Conservation (phyloP, 2,329 filamentous ascomycete species). For the Fusarium sp. region DNA sequence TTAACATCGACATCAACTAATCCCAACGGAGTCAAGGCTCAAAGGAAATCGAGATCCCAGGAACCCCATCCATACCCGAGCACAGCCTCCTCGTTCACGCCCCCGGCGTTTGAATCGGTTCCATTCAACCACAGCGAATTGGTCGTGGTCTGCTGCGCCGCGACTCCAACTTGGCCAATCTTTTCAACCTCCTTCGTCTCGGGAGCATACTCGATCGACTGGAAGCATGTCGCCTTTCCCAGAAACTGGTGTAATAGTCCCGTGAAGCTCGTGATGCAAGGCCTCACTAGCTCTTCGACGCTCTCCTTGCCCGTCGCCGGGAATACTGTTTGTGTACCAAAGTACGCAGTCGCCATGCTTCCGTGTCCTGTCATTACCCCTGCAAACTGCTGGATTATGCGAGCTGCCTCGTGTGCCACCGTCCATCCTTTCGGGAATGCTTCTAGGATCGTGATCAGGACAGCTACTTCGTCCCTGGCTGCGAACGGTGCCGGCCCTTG, state of each 20-base stretch:
- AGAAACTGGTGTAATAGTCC: slow-evolving; percentile 48
- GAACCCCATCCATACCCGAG: slow-evolving; percentile 42
- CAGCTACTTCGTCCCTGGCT: slow-evolving; percentile 50
- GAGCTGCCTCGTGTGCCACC: slow-evolving; percentile 49
- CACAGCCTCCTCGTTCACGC: slow-evolving; percentile 34
- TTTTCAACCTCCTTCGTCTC: slow-evolving; percentile 30
- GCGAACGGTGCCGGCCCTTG: slow-evolving; percentile 40
- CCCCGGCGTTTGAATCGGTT: slow-evolving; percentile 16
- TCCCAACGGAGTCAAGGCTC: not conserved
- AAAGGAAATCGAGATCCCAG: slow-evolving; percentile 45
- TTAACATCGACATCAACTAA: not conserved
- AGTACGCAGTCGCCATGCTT: slow-evolving; percentile 30
- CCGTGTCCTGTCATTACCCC: slow-evolving; percentile 31
- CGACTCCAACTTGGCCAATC: slow-evolving; percentile 8
- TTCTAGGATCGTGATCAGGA: slow-evolving; percentile 51
- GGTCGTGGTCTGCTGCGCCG: slow-evolving; percentile 28
- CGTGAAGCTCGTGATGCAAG: slow-evolving; percentile 38
- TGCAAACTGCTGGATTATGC: slow-evolving; percentile 48
- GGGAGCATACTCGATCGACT: slow-evolving; percentile 34
- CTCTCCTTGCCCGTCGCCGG: slow-evolving; percentile 21
- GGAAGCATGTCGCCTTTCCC: slow-evolving; percentile 49
- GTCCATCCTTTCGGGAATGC: slow-evolving; percentile 53
- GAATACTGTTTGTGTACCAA: slow-evolving; percentile 29
- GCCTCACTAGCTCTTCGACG: slow-evolving; percentile 31
- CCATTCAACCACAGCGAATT: slow-evolving; percentile 40